Conservation (phyloP, 768 basidiomycete genomes). For the Psilocybe tampanensis region DNA sequence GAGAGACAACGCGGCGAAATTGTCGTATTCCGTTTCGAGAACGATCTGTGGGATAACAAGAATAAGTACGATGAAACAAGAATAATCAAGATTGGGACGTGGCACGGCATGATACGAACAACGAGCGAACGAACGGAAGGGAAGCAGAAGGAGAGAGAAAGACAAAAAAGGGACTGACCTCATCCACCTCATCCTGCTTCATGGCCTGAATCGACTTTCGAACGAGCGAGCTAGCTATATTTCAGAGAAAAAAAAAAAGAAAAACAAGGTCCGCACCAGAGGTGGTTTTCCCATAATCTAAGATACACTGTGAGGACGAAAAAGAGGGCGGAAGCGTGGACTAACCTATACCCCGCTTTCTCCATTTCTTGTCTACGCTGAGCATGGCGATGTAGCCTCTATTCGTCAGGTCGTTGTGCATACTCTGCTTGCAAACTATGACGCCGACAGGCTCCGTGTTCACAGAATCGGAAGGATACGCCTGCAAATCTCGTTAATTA, state of each 20-base stretch:
- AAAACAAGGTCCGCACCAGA: constrained; percentile 44
- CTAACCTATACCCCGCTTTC: constrained; percentile 92
- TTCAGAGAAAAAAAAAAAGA: constrained; percentile 36
- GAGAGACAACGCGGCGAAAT: constrained; percentile 81
- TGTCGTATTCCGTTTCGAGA: constrained; percentile 96
- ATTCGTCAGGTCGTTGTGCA: constrained; percentile 73
- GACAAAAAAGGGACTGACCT: constrained; percentile 49
- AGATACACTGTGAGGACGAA: constrained; percentile 45
- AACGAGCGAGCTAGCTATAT: constrained; percentile 83
- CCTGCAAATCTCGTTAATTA: constrained; percentile 36
- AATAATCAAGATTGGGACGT: too few species aligned
- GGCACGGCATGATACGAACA: constrained; percentile 8
- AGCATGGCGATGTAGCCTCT: constrained; percentile 99
- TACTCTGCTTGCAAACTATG: constrained; percentile 96
- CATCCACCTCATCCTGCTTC: constrained; percentile 80
- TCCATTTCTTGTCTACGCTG: constrained; percentile 80
- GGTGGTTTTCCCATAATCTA: constrained; percentile 48
- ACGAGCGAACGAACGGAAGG: neutral
- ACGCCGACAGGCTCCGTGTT: constrained; percentile 74
- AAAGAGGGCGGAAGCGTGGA: constrained; percentile 35
- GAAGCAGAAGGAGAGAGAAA: neutral
- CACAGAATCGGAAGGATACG: constrained; percentile 48
- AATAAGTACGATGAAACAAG: neutral
- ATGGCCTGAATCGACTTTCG: constrained; percentile 82
- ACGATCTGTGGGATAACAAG: constrained; percentile 59